Percentiles rank a stretch among this genome's conserved stretches.
Evolutionary conservation across 106 monocot species (phyloP).

Genomic region (Acorus gramineus): DNA sequence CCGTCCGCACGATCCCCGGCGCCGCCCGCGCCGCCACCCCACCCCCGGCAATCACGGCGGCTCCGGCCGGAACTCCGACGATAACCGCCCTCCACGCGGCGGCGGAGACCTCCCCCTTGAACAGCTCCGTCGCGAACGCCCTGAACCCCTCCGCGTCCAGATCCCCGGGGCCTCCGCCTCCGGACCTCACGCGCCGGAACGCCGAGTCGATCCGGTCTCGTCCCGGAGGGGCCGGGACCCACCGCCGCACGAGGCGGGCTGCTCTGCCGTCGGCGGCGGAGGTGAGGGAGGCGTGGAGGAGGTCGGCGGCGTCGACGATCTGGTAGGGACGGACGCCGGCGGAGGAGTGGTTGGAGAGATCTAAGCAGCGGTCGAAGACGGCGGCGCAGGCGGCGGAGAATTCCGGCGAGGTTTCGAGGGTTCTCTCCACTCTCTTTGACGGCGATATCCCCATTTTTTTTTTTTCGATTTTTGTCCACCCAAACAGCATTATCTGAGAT

Average conservation of each 20-base stretch:
- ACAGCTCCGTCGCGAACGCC: constrained; percentile 42
- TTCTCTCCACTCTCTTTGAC: constrained; percentile 24
- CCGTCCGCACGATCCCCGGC: constrained; percentile 23
- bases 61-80: constrained; percentile 21
- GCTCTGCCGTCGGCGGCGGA: constrained; percentile 9
- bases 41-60: constrained; percentile 29
- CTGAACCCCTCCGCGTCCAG: constrained; percentile 24
- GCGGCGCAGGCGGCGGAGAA: constrained; percentile 22
- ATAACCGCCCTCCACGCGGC: constrained; percentile 17
- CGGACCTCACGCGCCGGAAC: background rate
- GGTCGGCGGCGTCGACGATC: constrained; percentile 22
- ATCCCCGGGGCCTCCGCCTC: background rate
- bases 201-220: constrained; percentile 27
- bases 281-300: constrained; percentile 5
- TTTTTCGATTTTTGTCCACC: too few relatives aligned
- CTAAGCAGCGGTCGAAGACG: constrained; percentile 17
- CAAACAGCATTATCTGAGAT: too few relatives aligned
- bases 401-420: constrained; percentile 11
- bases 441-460: constrained; percentile 25
- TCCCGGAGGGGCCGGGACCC: constrained; percentile 20
- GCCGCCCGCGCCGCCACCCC: constrained; percentile 23
- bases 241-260: constrained; percentile 18
- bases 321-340: constrained; percentile 34
- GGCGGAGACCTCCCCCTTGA: constrained; percentile 17
- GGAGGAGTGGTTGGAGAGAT: constrained; percentile 33